A percentile compares a stretch with the other conserved stretches of the same genome.
Conservation (phyloP, 176 grass and related monocot genomes). For the Raddia distichophylla region DNA sequence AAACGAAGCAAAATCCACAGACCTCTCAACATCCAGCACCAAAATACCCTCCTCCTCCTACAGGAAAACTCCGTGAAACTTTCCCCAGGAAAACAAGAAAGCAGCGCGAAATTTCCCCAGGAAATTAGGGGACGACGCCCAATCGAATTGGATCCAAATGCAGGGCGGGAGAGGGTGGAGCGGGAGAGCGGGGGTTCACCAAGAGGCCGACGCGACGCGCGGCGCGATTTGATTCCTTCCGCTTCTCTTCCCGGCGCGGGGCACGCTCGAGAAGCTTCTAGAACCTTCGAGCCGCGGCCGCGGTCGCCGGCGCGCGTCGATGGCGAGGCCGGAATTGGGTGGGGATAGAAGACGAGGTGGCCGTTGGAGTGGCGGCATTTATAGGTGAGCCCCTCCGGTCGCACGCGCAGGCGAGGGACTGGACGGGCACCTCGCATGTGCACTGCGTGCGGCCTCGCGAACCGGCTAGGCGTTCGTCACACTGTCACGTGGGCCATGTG, state of each 20-base stretch:
- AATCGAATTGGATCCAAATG: conserved; percentile 33
- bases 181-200: neutral
- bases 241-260: neutral
- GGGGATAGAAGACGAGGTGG: conserved; percentile 4
- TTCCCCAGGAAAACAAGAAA: neutral
- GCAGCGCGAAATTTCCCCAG: neutral
- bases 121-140: neutral
- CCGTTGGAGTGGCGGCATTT: conserved; percentile 33
- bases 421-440: conserved; percentile 29
- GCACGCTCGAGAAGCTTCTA: neutral
- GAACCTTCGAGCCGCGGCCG: conserved; percentile 17
- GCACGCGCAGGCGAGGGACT: conserved; percentile 11
- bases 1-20: neutral
- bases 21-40: neutral
- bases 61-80: neutral
- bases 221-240: neutral
- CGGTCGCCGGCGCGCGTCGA: conserved; percentile 30
- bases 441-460: neutral
- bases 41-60: conserved; percentile 5
- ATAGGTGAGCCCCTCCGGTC: conserved; percentile 31
- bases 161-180: neutral
- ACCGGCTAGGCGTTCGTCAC: neutral
- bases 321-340: conserved; percentile 10
- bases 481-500: conserved; percentile 5
- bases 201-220: neutral